These are phyloP conservation scores for Wallacemonas rigidus DNA, from an alignment of 208 protist species.

Conservation along the genomic window DNA sequence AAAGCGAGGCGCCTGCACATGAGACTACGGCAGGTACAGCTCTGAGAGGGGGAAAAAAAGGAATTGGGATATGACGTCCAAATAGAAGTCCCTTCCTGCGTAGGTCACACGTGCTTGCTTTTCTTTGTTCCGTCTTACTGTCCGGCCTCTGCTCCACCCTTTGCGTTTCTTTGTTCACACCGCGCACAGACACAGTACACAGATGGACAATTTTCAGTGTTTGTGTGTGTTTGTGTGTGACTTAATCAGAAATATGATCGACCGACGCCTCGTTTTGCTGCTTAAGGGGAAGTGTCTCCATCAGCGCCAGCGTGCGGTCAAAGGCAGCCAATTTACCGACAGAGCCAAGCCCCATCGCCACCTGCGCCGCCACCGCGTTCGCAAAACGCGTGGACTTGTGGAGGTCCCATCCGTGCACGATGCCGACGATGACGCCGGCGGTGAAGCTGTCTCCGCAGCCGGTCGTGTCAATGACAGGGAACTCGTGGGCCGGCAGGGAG, in stretches of 20 bases:
- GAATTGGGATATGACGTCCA: too few relatives aligned
- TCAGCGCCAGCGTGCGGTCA: not conserved
- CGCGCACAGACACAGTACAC: not conserved
- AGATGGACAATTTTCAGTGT: not conserved
- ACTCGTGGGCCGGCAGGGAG: conserved; percentile 22
- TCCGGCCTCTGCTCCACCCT: too few relatives aligned
- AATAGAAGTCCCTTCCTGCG: too few relatives aligned
- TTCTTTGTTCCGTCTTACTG: too few relatives aligned
- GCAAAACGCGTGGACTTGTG: conserved; percentile 21
- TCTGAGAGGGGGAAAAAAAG: too few relatives aligned
- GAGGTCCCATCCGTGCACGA: conserved; percentile 21
- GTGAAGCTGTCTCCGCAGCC: conserved; percentile 27
- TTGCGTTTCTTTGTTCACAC: not conserved
- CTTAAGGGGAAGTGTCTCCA: not conserved
- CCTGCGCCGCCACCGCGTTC: conserved; percentile 22
- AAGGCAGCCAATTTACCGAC: conserved; percentile 20
- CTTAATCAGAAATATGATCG: conserved; percentile 21
- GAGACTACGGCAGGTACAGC: too few relatives aligned
- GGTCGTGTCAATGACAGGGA: conserved; percentile 28
- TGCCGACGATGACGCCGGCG: conserved; percentile 24
- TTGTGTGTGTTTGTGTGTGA: conserved; percentile 6
- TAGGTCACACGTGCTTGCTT: too few relatives aligned
- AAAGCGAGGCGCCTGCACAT: too few relatives aligned
- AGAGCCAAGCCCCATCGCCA: conserved; percentile 29
- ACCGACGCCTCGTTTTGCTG: not conserved